A percentile compares a stretch with the other conserved stretches of the same genome.
Evolutionary conservation across 768 basidiomycete species (phyloP).

Genomic region (Chalciporus chontae): DNA sequence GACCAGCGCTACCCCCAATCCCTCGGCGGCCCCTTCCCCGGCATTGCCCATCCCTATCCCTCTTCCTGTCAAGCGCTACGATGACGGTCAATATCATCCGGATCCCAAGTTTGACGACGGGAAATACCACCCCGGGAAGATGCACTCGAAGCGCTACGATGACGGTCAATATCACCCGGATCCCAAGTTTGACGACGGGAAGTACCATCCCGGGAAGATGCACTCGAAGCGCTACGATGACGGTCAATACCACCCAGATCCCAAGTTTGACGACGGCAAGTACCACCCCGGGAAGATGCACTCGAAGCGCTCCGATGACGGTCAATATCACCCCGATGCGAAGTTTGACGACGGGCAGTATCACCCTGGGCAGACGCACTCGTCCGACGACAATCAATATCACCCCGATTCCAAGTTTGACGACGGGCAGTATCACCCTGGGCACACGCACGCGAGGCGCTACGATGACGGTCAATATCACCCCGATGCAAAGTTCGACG

Average conservation of each 20-base stretch:
- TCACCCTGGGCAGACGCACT: background rate
- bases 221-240: slow-evolving; percentile 4
- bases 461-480: background rate
- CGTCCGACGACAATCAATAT: slow-evolving; percentile 1
- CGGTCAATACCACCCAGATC: slow-evolving; percentile 4
- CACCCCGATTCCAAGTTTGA: background rate
- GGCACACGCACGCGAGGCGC: background rate
- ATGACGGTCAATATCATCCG: background rate
- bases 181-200: slow-evolving; percentile 4
- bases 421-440: slow-evolving; percentile 6
- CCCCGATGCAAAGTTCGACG: background rate
- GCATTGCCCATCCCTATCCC: background rate
- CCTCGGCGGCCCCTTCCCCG: background rate
- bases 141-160: slow-evolving; percentile 6
- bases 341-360: background rate
- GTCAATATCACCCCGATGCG: background rate
- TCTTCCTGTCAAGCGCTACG: background rate
- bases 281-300: background rate
- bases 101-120: background rate
- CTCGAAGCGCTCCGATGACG: background rate
- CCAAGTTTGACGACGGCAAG: background rate
- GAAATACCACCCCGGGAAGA: background rate
- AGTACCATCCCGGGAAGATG: background rate
- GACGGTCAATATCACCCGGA: slow-evolving; percentile 13
- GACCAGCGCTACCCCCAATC: background rate